Base-by-base conservation (phyloP, 2,329 filamentous ascomycete genomes). In the Chlorencoelia australis region DNA sequence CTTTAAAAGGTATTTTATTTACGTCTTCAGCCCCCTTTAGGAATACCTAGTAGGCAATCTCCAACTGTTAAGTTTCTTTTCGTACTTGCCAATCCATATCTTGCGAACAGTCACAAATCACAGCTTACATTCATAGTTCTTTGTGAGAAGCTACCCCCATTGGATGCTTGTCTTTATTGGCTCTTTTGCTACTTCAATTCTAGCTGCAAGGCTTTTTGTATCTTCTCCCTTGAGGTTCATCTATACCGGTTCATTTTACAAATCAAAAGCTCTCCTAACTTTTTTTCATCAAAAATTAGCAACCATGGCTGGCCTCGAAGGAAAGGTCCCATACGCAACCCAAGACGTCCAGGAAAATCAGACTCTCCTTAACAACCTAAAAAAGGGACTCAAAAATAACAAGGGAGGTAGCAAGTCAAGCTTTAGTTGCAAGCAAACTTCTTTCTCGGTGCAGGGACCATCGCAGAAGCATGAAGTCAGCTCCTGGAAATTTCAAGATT, bases 401-500 rank as follows among this genome's bases (percentile, higher is more conserved):
- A 11, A 18, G 10, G 73, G 76, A 51, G 60, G 64, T 42, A 69
- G 73, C 40, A 78, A 73, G 45, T 70, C 67, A 25, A 66, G 66
- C 2, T 84, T 86, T 56, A 79, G 73, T 13, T 81, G 81, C 63
- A 91, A 81, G 60, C 93, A 87, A 64, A 76, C 73, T n/a, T 82
- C 73, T 3, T 98, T 85, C 55, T 51, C 67, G 2, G 73, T 96
- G 14, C 61, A 65, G 27, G 62, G 64, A 11, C 84, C 79, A 5
- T 67, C 71, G 15, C 67, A 77, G 40, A 67, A 73, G 17, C 73
- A 85, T 46, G 66, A 65, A 5, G 84, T 96, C 39, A 77, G 91
- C 55, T 95, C 89, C 3, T 98, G 91, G 91, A 80, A 82, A 48
- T 81, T 96, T 61, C 78, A 82, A 51, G 91, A 98, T 48, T 94